Evolutionary conservation across 1,139 yeast species (phyloP).

Genomic region (Candida gigantensis): DNA sequence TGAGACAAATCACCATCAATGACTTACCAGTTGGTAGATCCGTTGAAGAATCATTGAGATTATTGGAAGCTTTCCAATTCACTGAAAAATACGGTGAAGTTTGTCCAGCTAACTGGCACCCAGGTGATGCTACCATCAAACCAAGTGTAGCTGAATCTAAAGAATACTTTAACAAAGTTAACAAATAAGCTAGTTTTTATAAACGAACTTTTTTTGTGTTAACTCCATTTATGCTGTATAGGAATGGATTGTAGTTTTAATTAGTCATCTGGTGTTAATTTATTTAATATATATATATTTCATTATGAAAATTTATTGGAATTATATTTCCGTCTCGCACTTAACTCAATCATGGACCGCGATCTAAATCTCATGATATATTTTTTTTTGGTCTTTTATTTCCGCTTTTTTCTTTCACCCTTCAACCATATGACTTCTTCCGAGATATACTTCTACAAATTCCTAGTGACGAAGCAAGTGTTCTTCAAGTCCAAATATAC

Average conservation of each 20-base stretch:
- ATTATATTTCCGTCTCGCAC: too few relatives aligned
- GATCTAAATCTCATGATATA: too few relatives aligned
- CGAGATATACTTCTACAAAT: slow-evolving; percentile 50
- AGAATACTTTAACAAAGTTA: slow-evolving; percentile 72
- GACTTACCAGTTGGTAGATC: slow-evolving; percentile 99
- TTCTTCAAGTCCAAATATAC: slow-evolving; percentile 57
- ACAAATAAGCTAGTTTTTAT: slow-evolving; percentile 22
- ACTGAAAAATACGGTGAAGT: slow-evolving; percentile 98
- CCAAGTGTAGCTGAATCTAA: slow-evolving; percentile 81
- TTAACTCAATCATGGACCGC: too few relatives aligned
- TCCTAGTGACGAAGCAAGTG: slow-evolving; percentile 66
- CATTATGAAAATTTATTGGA: too few relatives aligned
- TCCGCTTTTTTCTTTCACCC: neutral
- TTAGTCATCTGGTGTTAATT: too few relatives aligned
- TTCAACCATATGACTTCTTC: slow-evolving; percentile 1
- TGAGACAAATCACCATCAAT: slow-evolving; percentile 96
- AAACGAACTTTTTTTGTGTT: neutral
- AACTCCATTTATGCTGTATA: neutral
- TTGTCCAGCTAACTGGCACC: slow-evolving; percentile 99
- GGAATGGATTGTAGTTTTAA: neutral
- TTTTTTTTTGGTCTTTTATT: neutral
- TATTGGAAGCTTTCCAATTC: slow-evolving; percentile 98
- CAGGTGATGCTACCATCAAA: slow-evolving; percentile 93
- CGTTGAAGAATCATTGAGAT: slow-evolving; percentile 95
- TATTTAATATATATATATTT: too few relatives aligned